phyloP scores from a whole-genome alignment of 768 basidiomycete genomes.

The Trametes punicea region DNA sequence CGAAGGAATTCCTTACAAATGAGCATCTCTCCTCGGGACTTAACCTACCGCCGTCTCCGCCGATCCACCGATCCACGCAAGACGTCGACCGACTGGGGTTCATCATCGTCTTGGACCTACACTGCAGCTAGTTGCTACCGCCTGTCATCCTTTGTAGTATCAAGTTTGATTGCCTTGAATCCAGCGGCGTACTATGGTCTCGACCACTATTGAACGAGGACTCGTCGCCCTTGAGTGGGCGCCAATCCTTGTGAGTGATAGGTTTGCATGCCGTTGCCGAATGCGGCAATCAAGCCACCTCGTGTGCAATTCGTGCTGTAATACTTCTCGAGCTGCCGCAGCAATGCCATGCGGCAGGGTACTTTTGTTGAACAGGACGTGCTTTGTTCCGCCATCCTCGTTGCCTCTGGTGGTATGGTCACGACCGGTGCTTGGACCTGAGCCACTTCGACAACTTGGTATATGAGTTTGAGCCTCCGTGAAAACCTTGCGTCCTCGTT shows the following conservation, averaged over 20 bases:
- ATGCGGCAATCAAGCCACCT: background rate
- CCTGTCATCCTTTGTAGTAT: background rate
- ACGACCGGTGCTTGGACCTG: constrained; percentile 3
- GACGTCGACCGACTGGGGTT: too few species aligned
- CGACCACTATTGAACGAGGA: too few species aligned
- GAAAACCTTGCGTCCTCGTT: background rate
- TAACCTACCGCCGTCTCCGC: too few species aligned
- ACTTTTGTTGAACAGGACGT: background rate
- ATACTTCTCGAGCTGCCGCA: background rate
- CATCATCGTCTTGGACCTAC: too few species aligned
- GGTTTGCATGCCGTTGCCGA: too few species aligned
- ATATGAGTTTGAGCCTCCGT: background rate
- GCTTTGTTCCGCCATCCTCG: background rate
- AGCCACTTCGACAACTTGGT: background rate
- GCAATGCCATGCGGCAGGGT: background rate
- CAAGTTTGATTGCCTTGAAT: background rate
- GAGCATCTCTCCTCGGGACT: too few species aligned
- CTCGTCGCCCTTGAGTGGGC: too few species aligned
- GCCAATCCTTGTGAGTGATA: too few species aligned
- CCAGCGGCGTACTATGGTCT: background rate
- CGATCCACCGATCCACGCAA: too few species aligned
- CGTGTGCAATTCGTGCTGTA: too few species aligned
- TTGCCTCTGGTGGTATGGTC: too few species aligned
- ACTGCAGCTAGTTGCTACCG: too few species aligned
- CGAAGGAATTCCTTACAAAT: constrained; percentile 35